phyloP scores from a whole-genome alignment of 305 asterid genomes.

The Rubia tinctorum region DNA sequence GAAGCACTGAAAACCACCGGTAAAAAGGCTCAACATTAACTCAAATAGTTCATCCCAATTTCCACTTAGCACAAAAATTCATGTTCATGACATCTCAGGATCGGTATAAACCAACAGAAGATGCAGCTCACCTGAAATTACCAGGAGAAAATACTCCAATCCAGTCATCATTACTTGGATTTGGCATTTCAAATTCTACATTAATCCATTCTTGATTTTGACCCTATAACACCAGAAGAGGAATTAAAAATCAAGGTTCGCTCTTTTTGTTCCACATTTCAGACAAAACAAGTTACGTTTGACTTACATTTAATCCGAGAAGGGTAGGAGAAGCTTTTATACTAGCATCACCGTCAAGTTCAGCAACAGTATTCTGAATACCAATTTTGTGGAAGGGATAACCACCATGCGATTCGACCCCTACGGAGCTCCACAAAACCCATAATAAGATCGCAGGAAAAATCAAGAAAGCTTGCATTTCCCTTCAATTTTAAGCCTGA shows the following conservation, averaged over 20 bases:
- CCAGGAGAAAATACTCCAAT: constrained; percentile 95
- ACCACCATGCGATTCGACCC: constrained; percentile 58
- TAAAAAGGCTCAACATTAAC: constrained; percentile 6
- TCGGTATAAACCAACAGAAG: neutral
- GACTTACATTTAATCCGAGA: constrained; percentile 69
- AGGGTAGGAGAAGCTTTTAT: constrained; percentile 68
- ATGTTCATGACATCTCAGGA: neutral
- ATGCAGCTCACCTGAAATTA: constrained; percentile 61
- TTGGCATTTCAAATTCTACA: constrained; percentile 47
- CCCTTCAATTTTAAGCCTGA: constrained; percentile 25
- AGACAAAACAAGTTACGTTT: neutral
- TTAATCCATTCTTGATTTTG: constrained; percentile 65
- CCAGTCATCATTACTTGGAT: constrained; percentile 77
- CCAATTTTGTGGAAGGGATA: constrained; percentile 67
- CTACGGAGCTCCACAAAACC: constrained; percentile 40
- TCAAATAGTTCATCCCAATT: neutral
- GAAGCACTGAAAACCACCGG: constrained; percentile 54
- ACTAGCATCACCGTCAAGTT: constrained; percentile 47
- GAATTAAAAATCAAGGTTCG: neutral
- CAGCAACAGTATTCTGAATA: constrained; percentile 53
- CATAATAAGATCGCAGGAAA: constrained; percentile 39
- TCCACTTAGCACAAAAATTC: neutral
- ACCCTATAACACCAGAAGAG: constrained; percentile 32
- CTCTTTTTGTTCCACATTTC: neutral
- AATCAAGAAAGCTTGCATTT: constrained; percentile 36